Base-by-base conservation (phyloP, 1,284 basidiomycete genomes). In the Cryptococcus maquisensis region DNA sequence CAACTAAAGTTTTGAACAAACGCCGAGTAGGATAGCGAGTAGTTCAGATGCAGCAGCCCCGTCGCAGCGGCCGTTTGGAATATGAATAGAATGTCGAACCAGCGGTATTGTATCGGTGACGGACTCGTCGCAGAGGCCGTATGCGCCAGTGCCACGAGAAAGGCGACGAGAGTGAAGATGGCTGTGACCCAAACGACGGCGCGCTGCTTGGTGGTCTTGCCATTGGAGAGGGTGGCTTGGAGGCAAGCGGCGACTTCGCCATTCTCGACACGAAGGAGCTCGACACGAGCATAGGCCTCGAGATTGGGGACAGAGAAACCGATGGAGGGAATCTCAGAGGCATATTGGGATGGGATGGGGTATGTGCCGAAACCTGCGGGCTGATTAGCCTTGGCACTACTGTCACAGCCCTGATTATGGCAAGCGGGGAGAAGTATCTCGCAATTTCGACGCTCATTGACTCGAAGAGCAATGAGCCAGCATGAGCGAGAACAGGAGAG, bases 301-400 rank as follows among this genome's bases (percentile, higher is more conserved):
- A 98, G 81, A 72, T 98, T 88, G 9, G 95, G 95, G 23, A 98
- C 87, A 21, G 79, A 80, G 74, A 86, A 98, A 0, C 88, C 92
- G 56, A 96, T 88, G 15, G 72, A 71, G 0, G 94, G 93, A 15
- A 98, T 81, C 52, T 80, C 74, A 40, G 77, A 73, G 18, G 79
- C 70, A 50, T 75, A 73, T 10, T 65, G 60, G n/a, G 66, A 69
- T 0, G 90, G 89, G 1, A 97, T 80, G 2, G 83, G 79, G 56
- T 93, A 80, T 4, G 86, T 83, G 62, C 90, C 89, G 12, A 83
- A 82, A 41, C 80, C 80, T 76, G 15, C 8, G 15, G 15, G 57
- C 18, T 12, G 18, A 16, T 37, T 18, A n/a, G 35, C 36, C 16
- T 10, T 20, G 18, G 9, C 40, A n/a, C 10, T 23, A 9, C 12